Conservation (phyloP, 176 grass and related monocot species). For the Miscanthus lutarioriparius region DNA sequence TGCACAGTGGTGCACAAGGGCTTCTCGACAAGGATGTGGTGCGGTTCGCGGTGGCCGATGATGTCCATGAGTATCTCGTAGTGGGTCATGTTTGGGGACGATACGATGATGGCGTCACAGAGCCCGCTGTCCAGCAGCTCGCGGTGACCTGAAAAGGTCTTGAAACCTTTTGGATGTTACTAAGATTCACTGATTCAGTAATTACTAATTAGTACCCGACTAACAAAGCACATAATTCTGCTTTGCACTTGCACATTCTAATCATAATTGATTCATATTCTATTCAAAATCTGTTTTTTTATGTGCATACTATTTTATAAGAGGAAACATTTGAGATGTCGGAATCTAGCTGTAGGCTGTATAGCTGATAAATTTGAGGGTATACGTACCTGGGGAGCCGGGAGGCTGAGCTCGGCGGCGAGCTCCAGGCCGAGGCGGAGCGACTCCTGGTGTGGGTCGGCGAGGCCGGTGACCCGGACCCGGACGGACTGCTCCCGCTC, state of each 20-base stretch:
- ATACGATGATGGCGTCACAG: conserved; percentile 73
- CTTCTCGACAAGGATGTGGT: conserved; percentile 95
- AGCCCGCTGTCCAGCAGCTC: conserved; percentile 79
- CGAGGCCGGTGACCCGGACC: conserved; percentile 56
- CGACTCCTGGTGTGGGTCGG: conserved; percentile 76
- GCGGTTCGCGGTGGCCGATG: conserved; percentile 48
- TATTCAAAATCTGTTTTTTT: background rate
- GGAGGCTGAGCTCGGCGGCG: conserved; percentile 55
- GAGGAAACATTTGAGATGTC: background rate
- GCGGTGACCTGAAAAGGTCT: conserved; percentile 73
- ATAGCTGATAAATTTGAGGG: background rate
- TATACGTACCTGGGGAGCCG: conserved; percentile 51
- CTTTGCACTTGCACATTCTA: background rate
- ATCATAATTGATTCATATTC: background rate
- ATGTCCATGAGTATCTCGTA: conserved; percentile 86
- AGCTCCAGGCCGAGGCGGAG: conserved; percentile 61
- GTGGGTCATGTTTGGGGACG: conserved; percentile 97
- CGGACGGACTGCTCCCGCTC: conserved; percentile 28
- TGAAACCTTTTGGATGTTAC: conserved; percentile 33
- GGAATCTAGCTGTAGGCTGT: background rate
- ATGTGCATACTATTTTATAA: background rate
- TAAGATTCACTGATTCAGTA: background rate
- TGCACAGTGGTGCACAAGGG: conserved; percentile 80
- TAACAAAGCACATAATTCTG: background rate
- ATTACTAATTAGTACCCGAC: background rate